Evolutionary conservation across 2,329 filamentous ascomycete species (phyloP).

Genomic region (Chaetomium globosum): DNA sequence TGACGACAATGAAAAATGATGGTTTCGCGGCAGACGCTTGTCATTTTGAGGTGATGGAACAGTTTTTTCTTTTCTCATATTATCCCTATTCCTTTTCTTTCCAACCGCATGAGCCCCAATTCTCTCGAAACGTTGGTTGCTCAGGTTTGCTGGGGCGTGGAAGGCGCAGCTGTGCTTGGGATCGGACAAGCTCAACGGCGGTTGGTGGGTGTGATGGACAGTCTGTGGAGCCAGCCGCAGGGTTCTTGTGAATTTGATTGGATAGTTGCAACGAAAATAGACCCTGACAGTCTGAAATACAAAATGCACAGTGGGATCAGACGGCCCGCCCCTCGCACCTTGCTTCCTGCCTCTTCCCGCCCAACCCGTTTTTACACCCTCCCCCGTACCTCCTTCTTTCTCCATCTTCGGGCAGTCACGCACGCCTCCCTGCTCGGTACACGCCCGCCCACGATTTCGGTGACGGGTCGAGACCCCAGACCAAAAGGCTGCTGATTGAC

Average conservation of each 20-base stretch:
- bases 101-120: background rate
- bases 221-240: background rate
- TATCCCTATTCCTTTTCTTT: background rate
- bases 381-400: constrained; percentile 29
- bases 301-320: background rate
- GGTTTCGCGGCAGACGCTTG: background rate
- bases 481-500: constrained; percentile 28
- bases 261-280: background rate
- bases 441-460: constrained; percentile 37
- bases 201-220: background rate
- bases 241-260: background rate
- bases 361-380: constrained; percentile 30
- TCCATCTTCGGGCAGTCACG: constrained; percentile 32
- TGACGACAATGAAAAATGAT: background rate
- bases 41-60: background rate
- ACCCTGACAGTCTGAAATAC: background rate
- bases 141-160: background rate
- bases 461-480: constrained; percentile 37
- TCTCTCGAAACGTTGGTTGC: constrained; percentile 7
- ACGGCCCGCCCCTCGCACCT: constrained; percentile 19
- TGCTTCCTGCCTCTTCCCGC: constrained; percentile 15
- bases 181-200: background rate
- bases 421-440: constrained; percentile 38
- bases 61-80: background rate
- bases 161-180: constrained; percentile 11